These are phyloP conservation scores for Phytophthora melonis DNA, from an alignment of 352 stramenopile species.

Conservation along the genomic window DNA sequence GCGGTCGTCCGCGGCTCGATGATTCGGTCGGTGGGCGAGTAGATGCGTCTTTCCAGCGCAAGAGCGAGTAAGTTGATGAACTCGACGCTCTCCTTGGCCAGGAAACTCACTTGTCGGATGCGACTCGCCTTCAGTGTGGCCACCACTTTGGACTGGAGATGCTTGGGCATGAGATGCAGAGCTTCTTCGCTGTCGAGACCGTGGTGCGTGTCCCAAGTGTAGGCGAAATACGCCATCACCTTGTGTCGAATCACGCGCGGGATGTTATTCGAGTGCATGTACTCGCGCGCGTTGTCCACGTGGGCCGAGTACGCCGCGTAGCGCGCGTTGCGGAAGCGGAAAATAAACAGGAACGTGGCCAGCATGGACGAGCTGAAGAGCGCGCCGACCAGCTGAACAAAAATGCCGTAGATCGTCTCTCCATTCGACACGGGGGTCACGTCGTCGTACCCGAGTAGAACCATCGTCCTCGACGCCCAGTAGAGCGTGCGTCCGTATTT, in stretches of 20 bases:
- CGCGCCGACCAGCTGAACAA: constrained; percentile 49
- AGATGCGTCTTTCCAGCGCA: constrained; percentile 52
- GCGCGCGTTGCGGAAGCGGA: constrained; percentile 58
- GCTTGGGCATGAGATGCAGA: constrained; percentile 55
- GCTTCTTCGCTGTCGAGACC: constrained; percentile 63
- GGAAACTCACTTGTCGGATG: constrained; percentile 67
- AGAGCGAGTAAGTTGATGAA: constrained; percentile 68
- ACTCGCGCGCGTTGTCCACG: constrained; percentile 70
- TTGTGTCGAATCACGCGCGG: constrained; percentile 32
- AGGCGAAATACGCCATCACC: constrained; percentile 28
- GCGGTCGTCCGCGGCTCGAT: constrained; percentile 69
- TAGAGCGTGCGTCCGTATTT: constrained; percentile 65
- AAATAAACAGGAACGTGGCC: constrained; percentile 71
- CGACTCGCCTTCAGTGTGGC: constrained; percentile 67
- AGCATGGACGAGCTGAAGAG: constrained; percentile 61
- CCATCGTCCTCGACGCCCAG: constrained; percentile 59
- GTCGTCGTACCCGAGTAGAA: constrained; percentile 66
- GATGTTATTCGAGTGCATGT: constrained; percentile 72
- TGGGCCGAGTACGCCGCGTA: constrained; percentile 56
- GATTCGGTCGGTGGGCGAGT: constrained; percentile 61
- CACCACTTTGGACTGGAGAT: constrained; percentile 60
- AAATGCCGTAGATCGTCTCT: constrained; percentile 60
- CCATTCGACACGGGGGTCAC: constrained; percentile 58
- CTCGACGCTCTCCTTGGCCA: constrained; percentile 70
- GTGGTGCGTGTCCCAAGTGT: constrained; percentile 65